Conservation (phyloP, 2,329 filamentous ascomycete genomes). For the Arthroderma sp. region DNA sequence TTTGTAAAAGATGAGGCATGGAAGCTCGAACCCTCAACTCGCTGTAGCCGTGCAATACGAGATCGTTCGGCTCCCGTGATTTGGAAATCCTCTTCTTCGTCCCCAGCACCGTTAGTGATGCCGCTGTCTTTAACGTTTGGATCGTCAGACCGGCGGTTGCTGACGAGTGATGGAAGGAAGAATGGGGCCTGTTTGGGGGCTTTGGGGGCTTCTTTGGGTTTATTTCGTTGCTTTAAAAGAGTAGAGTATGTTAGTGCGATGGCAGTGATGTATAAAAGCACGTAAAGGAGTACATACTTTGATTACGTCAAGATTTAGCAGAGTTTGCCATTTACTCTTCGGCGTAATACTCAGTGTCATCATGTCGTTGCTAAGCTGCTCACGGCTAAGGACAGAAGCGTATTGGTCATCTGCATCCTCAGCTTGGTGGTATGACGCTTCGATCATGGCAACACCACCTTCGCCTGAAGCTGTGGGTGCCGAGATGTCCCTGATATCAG, state of each 20-base stretch:
- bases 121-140: slow-evolving; percentile 11
- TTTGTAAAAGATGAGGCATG: slow-evolving; percentile 31
- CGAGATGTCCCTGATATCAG: slow-evolving; percentile 51
- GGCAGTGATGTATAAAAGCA: neutral
- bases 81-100: slow-evolving; percentile 18
- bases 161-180: slow-evolving; percentile 53
- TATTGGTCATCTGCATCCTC: slow-evolving; percentile 35
- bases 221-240: slow-evolving; percentile 62
- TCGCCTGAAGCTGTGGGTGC: slow-evolving; percentile 72
- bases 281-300: slow-evolving; percentile 27
- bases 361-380: slow-evolving; percentile 71
- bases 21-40: slow-evolving; percentile 23
- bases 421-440: slow-evolving; percentile 57
- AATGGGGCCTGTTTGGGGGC: slow-evolving; percentile 89
- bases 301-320: slow-evolving; percentile 84
- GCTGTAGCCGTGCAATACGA: slow-evolving; percentile 56
- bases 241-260: slow-evolving; percentile 9
- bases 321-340: slow-evolving; percentile 82
- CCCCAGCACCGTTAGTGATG: slow-evolving; percentile 14
- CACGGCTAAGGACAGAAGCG: slow-evolving; percentile 45
- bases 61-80: slow-evolving; percentile 41
- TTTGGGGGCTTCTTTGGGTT: slow-evolving; percentile 83
- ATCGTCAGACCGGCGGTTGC: slow-evolving; percentile 13
- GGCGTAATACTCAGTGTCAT: slow-evolving; percentile 83
- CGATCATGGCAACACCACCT: slow-evolving; percentile 59